These are phyloP conservation scores for Pyricularia sp. DNA, from an alignment of 2,329 filamentous ascomycete genomes.

Conservation along the genomic window DNA sequence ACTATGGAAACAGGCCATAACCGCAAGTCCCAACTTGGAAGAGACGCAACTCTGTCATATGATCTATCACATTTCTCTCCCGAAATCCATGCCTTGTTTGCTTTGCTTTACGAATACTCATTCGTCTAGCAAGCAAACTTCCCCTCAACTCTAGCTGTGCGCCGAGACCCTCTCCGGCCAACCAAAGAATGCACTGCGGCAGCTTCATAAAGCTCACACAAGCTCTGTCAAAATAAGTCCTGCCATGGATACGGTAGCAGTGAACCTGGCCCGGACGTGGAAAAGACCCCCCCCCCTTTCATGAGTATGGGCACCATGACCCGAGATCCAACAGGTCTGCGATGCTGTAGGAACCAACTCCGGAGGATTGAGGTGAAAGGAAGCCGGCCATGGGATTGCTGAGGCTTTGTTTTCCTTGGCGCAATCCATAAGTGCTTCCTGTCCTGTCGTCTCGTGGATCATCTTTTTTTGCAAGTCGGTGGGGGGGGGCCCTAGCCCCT, in stretches of 20 bases:
- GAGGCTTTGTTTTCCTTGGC: background rate
- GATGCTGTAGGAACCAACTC: background rate
- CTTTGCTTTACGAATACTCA: background rate
- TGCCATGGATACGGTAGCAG: background rate
- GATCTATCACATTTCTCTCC: background rate
- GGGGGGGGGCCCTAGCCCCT: background rate
- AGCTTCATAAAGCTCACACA: background rate
- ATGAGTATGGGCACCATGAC: background rate
- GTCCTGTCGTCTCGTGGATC: background rate
- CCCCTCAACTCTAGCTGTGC: background rate
- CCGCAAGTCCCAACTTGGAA: background rate
- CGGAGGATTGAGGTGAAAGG: background rate
- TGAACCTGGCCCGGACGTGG: background rate
- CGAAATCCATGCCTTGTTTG: background rate
- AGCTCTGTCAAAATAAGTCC: background rate
- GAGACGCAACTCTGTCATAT: background rate
- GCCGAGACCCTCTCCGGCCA: background rate
- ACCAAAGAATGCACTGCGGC: background rate
- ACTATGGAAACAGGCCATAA: background rate
- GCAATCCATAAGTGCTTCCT: background rate
- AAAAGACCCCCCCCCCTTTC: background rate
- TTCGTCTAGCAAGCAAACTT: background rate
- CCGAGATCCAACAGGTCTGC: background rate
- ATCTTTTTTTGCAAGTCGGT: too few relatives aligned
- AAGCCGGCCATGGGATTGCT: background rate